Evolutionary conservation across 192 early-diverging fungal genomes (phyloP).

Genomic region (Linnemannia exigua): DNA sequence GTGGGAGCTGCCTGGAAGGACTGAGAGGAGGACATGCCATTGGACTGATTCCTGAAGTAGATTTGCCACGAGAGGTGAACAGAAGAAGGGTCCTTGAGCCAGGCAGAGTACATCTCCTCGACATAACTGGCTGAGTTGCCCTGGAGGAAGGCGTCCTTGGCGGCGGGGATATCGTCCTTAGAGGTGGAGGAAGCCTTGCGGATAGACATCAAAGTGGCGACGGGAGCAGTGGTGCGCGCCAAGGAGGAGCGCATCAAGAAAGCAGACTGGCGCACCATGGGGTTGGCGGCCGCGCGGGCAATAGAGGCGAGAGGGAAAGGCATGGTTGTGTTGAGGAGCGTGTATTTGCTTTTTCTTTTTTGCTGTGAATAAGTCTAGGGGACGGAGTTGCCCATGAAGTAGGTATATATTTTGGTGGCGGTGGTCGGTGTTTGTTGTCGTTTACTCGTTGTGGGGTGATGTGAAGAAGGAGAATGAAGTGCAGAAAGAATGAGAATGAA

Average conservation of each 20-base stretch:
- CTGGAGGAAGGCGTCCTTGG: constrained; percentile 88
- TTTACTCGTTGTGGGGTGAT: not conserved
- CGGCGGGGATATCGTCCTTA: constrained; percentile 60
- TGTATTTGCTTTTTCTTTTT: not conserved
- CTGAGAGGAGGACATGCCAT: constrained; percentile 72
- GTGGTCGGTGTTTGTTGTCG: not conserved
- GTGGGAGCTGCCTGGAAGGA: constrained; percentile 89
- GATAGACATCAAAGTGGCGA: constrained; percentile 36
- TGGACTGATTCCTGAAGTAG: constrained; percentile 90
- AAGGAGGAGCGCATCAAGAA: constrained; percentile 38
- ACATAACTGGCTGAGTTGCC: constrained; percentile 90
- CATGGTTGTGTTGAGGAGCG: constrained; percentile 18
- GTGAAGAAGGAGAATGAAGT: not conserved
- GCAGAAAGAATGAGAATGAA: not conserved
- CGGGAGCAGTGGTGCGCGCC: constrained; percentile 29
- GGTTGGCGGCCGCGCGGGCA: constrained; percentile 28
- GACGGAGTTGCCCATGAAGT: not conserved
- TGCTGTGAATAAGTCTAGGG: not conserved
- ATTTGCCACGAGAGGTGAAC: constrained; percentile 98
- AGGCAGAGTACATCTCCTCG: constrained; percentile 97
- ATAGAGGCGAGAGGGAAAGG: constrained; percentile 42
- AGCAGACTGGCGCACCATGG: constrained; percentile 27
- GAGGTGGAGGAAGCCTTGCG: constrained; percentile 39
- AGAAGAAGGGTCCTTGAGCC: constrained; percentile 88
- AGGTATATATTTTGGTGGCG: constrained; percentile 1